Evolutionary conservation across 306 rosid genomes (phyloP).

Genomic region (Begonia loranthoides): DNA sequence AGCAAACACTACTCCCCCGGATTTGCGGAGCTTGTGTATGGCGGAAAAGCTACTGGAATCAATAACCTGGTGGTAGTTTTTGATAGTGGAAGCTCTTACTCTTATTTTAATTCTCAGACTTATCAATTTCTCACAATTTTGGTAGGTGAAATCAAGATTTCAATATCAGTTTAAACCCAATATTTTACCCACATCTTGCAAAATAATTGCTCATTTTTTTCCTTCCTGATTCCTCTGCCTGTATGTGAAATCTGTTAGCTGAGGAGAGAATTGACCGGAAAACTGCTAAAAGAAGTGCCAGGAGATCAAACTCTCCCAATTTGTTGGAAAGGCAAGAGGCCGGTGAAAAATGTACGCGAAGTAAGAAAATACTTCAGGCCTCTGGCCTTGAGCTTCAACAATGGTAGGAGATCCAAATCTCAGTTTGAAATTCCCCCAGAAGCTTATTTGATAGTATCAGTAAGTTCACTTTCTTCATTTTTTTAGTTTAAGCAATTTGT

Average conservation of each 20-base stretch:
- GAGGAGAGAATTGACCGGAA: slow-evolving; percentile 38
- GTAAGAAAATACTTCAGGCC: slow-evolving; percentile 87
- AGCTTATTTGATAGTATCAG: slow-evolving; percentile 67
- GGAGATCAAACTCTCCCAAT: slow-evolving; percentile 51
- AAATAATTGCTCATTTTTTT: too few species aligned
- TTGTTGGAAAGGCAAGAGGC: slow-evolving; percentile 72
- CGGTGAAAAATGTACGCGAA: slow-evolving; percentile 48
- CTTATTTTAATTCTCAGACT: slow-evolving; percentile 56
- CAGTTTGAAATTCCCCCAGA: slow-evolving; percentile 69
- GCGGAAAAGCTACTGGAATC: slow-evolving; percentile 44
- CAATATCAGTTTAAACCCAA: background rate
- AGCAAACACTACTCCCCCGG: slow-evolving; percentile 86
- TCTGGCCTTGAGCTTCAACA: slow-evolving; percentile 33
- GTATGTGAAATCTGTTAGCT: slow-evolving; percentile 21
- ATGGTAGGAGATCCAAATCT: slow-evolving; percentile 29
- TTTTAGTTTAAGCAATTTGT: too few species aligned
- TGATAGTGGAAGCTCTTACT: slow-evolving; percentile 83
- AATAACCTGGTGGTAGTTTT: slow-evolving; percentile 33
- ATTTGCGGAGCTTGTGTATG: slow-evolving; percentile 50
- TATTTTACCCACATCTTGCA: too few species aligned
- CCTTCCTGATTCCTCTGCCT: too few species aligned
- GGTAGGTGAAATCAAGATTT: slow-evolving; percentile 33
- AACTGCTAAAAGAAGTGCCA: slow-evolving; percentile 38
- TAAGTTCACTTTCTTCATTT: slow-evolving; percentile 14
- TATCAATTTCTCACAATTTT: slow-evolving; percentile 38